Conservation (phyloP, 2,329 filamentous ascomycete species). For the Aspergillus felis region DNA sequence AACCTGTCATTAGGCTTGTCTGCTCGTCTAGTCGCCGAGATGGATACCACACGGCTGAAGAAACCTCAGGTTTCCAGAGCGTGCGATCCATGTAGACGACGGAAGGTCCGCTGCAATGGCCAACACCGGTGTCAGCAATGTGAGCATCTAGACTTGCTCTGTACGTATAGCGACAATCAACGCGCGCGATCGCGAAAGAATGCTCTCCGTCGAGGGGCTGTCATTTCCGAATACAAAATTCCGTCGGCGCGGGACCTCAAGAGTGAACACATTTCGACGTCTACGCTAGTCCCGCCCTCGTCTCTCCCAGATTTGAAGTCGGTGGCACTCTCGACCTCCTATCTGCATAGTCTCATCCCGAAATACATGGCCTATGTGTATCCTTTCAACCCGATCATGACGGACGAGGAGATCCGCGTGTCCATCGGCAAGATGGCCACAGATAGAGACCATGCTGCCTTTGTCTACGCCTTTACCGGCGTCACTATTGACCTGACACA, state of each 20-base stretch:
- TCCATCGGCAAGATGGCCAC: constrained; percentile 36
- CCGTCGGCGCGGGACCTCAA: neutral
- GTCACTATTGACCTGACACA: constrained; percentile 44
- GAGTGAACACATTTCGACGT: constrained; percentile 13
- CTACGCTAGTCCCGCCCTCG: constrained; percentile 15
- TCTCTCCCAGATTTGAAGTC: constrained; percentile 5
- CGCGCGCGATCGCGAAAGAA: constrained; percentile 34
- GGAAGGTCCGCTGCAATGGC: constrained; percentile 48
- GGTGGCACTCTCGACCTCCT: constrained; percentile 9
- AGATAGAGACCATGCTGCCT: constrained; percentile 37
- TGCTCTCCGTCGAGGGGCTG: constrained; percentile 35
- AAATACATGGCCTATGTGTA: constrained; percentile 46
- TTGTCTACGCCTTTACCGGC: constrained; percentile 45
- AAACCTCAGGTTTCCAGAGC: constrained; percentile 23
- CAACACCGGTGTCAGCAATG: constrained; percentile 43
- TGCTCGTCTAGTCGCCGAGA: neutral
- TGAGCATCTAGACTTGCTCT: constrained; percentile 42
- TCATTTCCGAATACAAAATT: constrained; percentile 40
- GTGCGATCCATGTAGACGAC: constrained; percentile 46
- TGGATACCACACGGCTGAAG: neutral
- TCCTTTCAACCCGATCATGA: constrained; percentile 46
- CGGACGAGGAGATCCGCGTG: constrained; percentile 36
- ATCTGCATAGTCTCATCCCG: constrained; percentile 42
- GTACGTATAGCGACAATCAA: constrained; percentile 38
- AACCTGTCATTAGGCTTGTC: neutral